These are phyloP conservation scores for Berkeleyomyces basicola DNA, from an alignment of 2,329 filamentous ascomycete species.

Conservation along the genomic window DNA sequence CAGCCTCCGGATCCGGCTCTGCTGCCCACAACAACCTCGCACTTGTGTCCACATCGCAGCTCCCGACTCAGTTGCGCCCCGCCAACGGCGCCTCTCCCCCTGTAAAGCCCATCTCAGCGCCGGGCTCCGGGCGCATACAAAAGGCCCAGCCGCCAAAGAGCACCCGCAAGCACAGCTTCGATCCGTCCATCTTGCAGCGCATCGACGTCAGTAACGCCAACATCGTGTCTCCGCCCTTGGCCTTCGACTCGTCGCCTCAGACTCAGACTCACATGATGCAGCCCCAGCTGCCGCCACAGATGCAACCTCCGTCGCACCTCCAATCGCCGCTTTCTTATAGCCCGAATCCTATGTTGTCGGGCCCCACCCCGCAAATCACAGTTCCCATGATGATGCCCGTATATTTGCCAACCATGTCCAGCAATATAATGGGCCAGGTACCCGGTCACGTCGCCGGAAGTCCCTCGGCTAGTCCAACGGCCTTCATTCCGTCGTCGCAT, in stretches of 20 bases:
- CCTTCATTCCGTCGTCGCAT: conserved; percentile 15
- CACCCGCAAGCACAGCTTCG: conserved; percentile 33
- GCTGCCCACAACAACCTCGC: background rate
- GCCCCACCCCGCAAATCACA: conserved; percentile 11
- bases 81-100: conserved; percentile 16
- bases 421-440: conserved; percentile 10
- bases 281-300: conserved; percentile 16
- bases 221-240: conserved; percentile 21
- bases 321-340: background rate
- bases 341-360: background rate
- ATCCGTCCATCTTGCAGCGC: conserved; percentile 30
- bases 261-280: conserved; percentile 8
- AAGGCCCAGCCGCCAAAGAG: conserved; percentile 26
- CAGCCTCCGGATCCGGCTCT: background rate
- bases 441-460: background rate
- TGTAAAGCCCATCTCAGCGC: conserved; percentile 12
- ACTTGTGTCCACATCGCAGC: background rate
- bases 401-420: conserved; percentile 3
- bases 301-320: conserved; percentile 15
- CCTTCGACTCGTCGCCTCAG: conserved; percentile 15
- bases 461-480: conserved; percentile 5
- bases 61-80: background rate
- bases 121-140: conserved; percentile 28
- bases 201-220: conserved; percentile 39
- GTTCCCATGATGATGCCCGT: conserved; percentile 10